These are phyloP conservation scores for Phoma sp. DNA, from an alignment of 2,329 filamentous ascomycete species.

Conservation along the genomic window DNA sequence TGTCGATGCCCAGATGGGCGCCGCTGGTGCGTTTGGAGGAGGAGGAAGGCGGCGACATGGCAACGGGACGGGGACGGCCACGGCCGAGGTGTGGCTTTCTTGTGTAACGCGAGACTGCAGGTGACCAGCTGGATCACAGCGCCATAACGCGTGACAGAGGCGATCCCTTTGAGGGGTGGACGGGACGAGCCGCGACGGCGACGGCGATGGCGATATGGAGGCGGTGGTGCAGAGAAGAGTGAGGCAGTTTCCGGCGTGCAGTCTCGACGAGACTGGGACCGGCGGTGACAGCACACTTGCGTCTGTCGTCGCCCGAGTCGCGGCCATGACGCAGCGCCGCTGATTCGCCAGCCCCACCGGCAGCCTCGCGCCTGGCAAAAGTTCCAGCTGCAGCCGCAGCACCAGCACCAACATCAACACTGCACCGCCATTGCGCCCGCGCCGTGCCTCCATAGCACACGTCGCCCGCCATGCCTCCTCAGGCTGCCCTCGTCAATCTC, in stretches of 20 bases:
- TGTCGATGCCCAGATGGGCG: constrained; percentile 49
- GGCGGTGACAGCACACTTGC: constrained; percentile 3
- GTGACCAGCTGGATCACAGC: background rate
- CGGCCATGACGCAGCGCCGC: background rate
- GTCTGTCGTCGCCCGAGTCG: no score
- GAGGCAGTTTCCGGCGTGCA: background rate
- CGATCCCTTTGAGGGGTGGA: no score
- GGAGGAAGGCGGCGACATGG: constrained; percentile 26
- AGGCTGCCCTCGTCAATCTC: constrained; percentile 66
- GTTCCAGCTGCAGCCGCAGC: constrained; percentile 4
- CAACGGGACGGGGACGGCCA: constrained; percentile 25
- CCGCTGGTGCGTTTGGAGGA: constrained; percentile 41
- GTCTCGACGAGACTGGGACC: background rate
- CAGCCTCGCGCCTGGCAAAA: constrained; percentile 6
- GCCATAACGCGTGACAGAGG: no score
- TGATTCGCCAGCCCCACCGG: constrained; percentile 29
- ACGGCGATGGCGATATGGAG: no score
- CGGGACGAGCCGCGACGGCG: no score
- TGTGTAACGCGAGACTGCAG: constrained; percentile 15
- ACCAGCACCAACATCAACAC: background rate
- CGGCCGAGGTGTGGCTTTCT: constrained; percentile 11
- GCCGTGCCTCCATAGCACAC: no score
- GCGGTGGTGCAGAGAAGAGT: no score
- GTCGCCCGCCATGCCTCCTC: constrained; percentile 38
- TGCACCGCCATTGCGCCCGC: no score